These are phyloP conservation scores for Globisporangium cylindrosporum DNA, from an alignment of 352 stramenopile genomes.

Conservation along the genomic window DNA sequence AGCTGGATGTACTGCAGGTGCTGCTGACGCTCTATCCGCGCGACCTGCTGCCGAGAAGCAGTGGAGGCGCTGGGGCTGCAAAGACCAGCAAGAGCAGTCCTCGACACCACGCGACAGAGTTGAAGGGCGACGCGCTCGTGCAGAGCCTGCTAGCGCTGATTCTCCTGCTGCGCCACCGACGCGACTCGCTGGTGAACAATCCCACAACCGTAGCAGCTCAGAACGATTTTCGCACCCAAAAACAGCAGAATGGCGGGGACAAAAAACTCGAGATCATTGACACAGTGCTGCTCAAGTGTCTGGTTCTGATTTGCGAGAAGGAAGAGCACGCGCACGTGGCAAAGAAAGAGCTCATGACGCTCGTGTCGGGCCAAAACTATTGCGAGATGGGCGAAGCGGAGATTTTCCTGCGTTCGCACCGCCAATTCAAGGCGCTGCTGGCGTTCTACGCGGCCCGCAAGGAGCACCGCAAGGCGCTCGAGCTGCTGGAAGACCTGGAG, in stretches of 20 bases:
- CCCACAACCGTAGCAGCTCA: background rate
- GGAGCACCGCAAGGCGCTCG: conserved; percentile 75
- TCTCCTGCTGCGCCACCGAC: conserved; percentile 43
- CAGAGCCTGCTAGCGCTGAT: conserved; percentile 53
- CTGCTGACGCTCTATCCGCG: conserved; percentile 65
- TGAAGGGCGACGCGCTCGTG: conserved; percentile 52
- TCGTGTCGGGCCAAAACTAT: conserved; percentile 53
- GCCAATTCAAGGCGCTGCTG: conserved; percentile 54
- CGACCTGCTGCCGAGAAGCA: conserved; percentile 61
- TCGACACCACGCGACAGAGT: conserved; percentile 9
- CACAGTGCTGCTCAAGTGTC: conserved; percentile 79
- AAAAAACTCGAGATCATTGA: conserved; percentile 56
- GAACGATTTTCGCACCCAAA: background rate
- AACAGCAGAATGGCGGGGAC: background rate
- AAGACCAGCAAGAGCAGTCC: conserved; percentile 20
- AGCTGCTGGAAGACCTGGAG: conserved; percentile 79
- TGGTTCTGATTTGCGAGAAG: conserved; percentile 65
- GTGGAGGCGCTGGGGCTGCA: conserved; percentile 19
- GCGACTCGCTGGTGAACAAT: conserved; percentile 24
- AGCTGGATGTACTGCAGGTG: conserved; percentile 56
- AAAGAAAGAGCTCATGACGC: conserved; percentile 44
- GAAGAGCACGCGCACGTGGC: conserved; percentile 29
- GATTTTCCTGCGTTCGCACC: conserved; percentile 72
- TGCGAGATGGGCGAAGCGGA: conserved; percentile 76
- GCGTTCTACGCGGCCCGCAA: conserved; percentile 68